Evolutionary conservation across 2,329 filamentous ascomycete genomes (phyloP), one percentile per base, ranked within the genome.

Genomic region (Pyrenochaeta sp.): DNA sequence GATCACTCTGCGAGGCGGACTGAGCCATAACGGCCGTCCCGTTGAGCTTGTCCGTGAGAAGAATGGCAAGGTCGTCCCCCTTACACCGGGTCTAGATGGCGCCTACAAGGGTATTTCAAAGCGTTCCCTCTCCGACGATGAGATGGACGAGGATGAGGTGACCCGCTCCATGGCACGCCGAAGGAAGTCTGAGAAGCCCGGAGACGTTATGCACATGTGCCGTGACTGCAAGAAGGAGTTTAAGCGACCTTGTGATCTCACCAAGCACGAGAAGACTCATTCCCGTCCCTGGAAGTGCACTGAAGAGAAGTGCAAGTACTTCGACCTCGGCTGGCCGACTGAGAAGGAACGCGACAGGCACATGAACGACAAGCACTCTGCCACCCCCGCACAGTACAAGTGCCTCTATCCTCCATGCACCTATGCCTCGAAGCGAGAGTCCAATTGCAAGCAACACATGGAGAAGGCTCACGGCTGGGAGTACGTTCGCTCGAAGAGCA

Each of bases 401-500:
- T 99, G 94, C 74, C 75, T 85, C 34, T 97, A 82, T 74, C 81
- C 85, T 60, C 87, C 87, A 17, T 97, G 94, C 79, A 85, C 89
- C 0, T 97, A 97, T 77, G 88, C 90, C 65, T 96, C 92, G 8
- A 97, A 97, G 80, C 87, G 92, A 46, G 89, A 96, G 76, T 94
- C 89, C 52, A 97, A 97, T 73, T 95, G 90, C 82, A 96, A 96
- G 71, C 93, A 96, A 73, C 92, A 97, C 74, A 96, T 96, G 92
- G 93, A 97, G 77, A 96, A 96, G 74, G 88, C 90, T 1, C 92
- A 97, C 64, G 86, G 87, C 45, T 96, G 90, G 88, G 80, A 81
- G n/a, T 96, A 96, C 60, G 81, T 92, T 41, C 88, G 93, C 54
- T 93, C 90, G 47, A 96, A 96, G 81, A 92, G 88, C 71, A 96